Evolutionary conservation across 2,329 filamentous ascomycete species (phyloP), one percentile per base, ranked within the genome.

Genomic region (Xylariales sp.): DNA sequence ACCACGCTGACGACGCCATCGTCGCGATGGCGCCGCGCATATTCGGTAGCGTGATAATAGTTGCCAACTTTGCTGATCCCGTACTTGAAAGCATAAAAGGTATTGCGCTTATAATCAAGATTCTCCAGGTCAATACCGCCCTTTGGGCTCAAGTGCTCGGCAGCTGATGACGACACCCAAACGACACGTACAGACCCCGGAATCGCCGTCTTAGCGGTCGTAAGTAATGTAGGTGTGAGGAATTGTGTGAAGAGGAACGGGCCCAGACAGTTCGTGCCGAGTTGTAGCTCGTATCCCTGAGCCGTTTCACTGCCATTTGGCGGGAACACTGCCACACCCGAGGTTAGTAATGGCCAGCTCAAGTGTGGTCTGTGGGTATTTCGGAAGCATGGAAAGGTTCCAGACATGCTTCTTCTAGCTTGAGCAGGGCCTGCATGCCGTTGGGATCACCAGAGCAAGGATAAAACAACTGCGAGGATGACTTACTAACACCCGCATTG

Each of bases 401-500:
- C 5, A 23, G 3, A 9, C 23, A 34, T 48, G 18, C 12, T 14
- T 28, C 41, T 14, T 28, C 41, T 14, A 14, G 28, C 55, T 30
- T 23, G 43, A 32, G 18, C 16, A 34, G 28, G 39, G 34, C 32
- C 3, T 12, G n/a, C 14, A 28, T 18, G 16, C 41, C 18, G 8
- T 48, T 5, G 14, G 39, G 28, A 49, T 39, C n/a, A 52, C 12
- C 10, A 23, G 34, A 50, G 32, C n/a, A 9, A 18, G 10, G 6
- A 14, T 10, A 9, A 41, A 6, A 18, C 18, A 8, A 52, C 16
- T n/a, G 23, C n/a, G 10, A 36, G 18, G 14, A 49, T 9, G 10
- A 65, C 62, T 60, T 65, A 65, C 62, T 82, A 39, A 82, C 74
- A 5, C 76, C 81, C 0, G 81, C 81, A 71, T 83, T 83, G 69